Base-by-base conservation (phyloP, 768 basidiomycete genomes). In the Termitomyces sp. region DNA sequence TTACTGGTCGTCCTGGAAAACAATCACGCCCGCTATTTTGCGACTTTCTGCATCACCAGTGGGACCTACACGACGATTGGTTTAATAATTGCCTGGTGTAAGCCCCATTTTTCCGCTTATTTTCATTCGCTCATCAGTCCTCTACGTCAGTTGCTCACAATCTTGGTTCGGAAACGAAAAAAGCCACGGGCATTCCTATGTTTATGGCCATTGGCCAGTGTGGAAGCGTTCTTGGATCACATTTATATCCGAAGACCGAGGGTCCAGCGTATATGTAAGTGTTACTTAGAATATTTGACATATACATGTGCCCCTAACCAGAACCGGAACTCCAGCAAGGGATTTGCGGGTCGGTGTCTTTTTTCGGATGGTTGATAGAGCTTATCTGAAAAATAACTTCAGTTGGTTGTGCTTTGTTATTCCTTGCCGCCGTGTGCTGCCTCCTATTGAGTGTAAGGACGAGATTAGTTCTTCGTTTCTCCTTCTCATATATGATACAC, bases 201-300 rank as follows among this genome's bases (percentile, higher is more conserved):
- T 88, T 89, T 64, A 88, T 88, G 83, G 79, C 85, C 11, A 88
- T 90, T 37, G 88, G 88, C 0, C 88, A 90, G 64, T 82, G 86
- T 49, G 88, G 87, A 12, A 87, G 87, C 57, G 70, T 88, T 45
- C 73, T 88, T n/a, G 88, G 87, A n/a, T 78, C 87, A 0, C 86
- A 88, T 56, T 70, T 90, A 12, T 90, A 82, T 67, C 88, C 87
- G 0, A 70, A 76, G 15, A 74, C 76, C 0, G 81, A 88, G 38
- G 80, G 81, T 0, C 88, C 88, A 1, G 69, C 70, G 38, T 90
- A 88, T 59, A 79, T 79, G 87, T 88, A 48, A 60, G 83, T 62
- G 22, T 17, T 21, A 17, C 15, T 37, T 17, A 6, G 2, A 17
- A 12, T 28, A 24, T 35, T 22, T 17, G 24, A 22, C 9, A 24